Conservation (phyloP, 805 yeast genomes). For the Zygosaccharomyces bailii region DNA sequence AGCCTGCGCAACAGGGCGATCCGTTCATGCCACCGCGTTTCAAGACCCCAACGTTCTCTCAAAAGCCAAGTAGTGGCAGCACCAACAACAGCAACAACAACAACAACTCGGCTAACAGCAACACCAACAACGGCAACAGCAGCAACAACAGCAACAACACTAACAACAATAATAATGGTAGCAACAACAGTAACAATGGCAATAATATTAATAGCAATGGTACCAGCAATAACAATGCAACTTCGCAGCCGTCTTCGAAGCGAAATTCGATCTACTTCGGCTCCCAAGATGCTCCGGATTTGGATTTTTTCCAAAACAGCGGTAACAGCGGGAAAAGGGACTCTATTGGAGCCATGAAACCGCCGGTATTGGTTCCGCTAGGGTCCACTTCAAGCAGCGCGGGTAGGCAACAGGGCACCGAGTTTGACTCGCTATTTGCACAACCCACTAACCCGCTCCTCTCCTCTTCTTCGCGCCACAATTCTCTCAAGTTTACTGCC, state of each 20-base stretch:
- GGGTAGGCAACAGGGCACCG: conserved; percentile 4
- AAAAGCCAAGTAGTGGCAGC: conserved; percentile 11
- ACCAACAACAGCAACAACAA: conserved; percentile 16
- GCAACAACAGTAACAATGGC: conserved; percentile 11
- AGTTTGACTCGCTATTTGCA: conserved; percentile 19
- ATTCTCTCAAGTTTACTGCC: conserved; percentile 31
- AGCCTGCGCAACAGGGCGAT: conserved; percentile 36
- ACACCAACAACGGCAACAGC: conserved; percentile 6
- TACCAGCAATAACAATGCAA: not conserved
- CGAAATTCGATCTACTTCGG: conserved; percentile 28
- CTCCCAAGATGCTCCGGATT: conserved; percentile 24
- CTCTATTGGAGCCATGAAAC: conserved; percentile 21
- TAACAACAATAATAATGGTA: not conserved
- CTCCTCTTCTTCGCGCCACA: conserved; percentile 24
- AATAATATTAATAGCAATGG: conserved; percentile 15
- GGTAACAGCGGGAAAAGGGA: conserved; percentile 11
- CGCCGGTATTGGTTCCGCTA: conserved; percentile 24
- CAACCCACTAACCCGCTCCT: conserved; percentile 10
- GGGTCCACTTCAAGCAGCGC: conserved; percentile 9
- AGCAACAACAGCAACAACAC: conserved; percentile 9
- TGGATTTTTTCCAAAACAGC: conserved; percentile 21
- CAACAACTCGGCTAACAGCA: conserved; percentile 11
- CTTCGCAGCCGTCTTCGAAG: conserved; percentile 25
- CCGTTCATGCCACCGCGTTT: conserved; percentile 42
- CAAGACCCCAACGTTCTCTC: conserved; percentile 23